These are phyloP conservation scores for Pythium brachiatum DNA, from an alignment of 352 stramenopile species.

Conservation along the genomic window DNA sequence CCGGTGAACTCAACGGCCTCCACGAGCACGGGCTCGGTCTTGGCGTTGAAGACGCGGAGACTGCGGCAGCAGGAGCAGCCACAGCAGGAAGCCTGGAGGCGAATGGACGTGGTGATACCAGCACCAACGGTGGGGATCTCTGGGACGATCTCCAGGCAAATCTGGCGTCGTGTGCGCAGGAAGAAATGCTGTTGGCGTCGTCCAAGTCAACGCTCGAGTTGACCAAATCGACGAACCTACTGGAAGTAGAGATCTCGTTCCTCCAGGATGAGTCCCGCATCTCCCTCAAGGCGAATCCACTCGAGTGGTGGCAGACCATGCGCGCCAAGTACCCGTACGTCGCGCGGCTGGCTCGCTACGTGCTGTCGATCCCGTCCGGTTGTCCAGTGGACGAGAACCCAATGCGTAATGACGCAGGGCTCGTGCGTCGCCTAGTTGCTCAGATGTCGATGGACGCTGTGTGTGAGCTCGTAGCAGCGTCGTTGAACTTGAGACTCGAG, in stretches of 20 bases:
- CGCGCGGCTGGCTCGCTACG: conserved; percentile 56
- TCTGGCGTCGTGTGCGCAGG: conserved; percentile 61
- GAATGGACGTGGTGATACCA: not conserved
- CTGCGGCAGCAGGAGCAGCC: not conserved
- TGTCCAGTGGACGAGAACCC: conserved; percentile 52
- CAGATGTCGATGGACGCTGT: conserved; percentile 15
- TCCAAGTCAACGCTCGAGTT: conserved; percentile 67
- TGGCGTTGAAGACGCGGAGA: conserved; percentile 29
- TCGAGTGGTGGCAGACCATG: conserved; percentile 78
- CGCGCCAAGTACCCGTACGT: conserved; percentile 81
- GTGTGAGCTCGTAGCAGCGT: conserved; percentile 18
- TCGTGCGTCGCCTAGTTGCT: conserved; percentile 24
- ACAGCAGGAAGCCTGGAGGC: not conserved
- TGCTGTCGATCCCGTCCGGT: conserved; percentile 62
- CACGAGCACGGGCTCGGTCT: conserved; percentile 34
- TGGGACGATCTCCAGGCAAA: conserved; percentile 82
- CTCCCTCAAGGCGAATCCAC: conserved; percentile 51
- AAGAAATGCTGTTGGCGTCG: conserved; percentile 68
- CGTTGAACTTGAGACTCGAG: conserved; percentile 27
- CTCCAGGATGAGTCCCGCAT: conserved; percentile 70
- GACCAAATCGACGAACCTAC: conserved; percentile 68
- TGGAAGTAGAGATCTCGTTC: conserved; percentile 79
- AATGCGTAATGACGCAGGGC: conserved; percentile 36
- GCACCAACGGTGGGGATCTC: conserved; percentile 40
- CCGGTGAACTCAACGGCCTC: conserved; percentile 31